Conservation (phyloP, 805 yeast genomes). For the Metschnikowia lachancei region DNA sequence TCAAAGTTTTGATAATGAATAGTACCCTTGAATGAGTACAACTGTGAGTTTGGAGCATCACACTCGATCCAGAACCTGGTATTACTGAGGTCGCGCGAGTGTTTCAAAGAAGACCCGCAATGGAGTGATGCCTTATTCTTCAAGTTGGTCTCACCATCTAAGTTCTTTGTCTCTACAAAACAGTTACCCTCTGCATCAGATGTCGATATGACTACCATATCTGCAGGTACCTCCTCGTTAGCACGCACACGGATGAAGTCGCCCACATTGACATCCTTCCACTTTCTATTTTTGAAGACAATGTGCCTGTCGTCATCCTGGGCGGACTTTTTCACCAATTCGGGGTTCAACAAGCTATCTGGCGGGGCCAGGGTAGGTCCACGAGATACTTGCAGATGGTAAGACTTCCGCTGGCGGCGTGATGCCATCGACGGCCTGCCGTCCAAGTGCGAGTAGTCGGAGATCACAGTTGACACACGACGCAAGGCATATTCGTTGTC, state of each 20-base stretch:
- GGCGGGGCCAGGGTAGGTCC: conserved; percentile 16
- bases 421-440: conserved; percentile 11
- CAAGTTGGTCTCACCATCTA: conserved; percentile 34
- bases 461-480: conserved; percentile 38
- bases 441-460: conserved; percentile 27
- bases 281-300: conserved; percentile 21
- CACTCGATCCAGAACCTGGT: conserved; percentile 61
- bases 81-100: conserved; percentile 57
- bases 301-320: conserved; percentile 4
- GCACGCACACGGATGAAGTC: conserved; percentile 65
- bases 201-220: conserved; percentile 55
- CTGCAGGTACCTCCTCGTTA: conserved; percentile 79
- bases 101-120: conserved; percentile 53
- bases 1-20: conserved; percentile 48
- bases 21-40: conserved; percentile 67
- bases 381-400: conserved; percentile 16
- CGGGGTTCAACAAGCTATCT: conserved; percentile 25
- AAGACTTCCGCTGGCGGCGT: conserved; percentile 14
- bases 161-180: conserved; percentile 46
- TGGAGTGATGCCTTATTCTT: conserved; percentile 55
- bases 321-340: conserved; percentile 10
- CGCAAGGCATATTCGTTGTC: conserved; percentile 31
- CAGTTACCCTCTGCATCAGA: conserved; percentile 70
- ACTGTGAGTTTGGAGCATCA: conserved; percentile 66
- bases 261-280: conserved; percentile 42